These are phyloP conservation scores for Phialocephala subalpina DNA, from an alignment of 2,329 filamentous ascomycete species.

Conservation along the genomic window DNA sequence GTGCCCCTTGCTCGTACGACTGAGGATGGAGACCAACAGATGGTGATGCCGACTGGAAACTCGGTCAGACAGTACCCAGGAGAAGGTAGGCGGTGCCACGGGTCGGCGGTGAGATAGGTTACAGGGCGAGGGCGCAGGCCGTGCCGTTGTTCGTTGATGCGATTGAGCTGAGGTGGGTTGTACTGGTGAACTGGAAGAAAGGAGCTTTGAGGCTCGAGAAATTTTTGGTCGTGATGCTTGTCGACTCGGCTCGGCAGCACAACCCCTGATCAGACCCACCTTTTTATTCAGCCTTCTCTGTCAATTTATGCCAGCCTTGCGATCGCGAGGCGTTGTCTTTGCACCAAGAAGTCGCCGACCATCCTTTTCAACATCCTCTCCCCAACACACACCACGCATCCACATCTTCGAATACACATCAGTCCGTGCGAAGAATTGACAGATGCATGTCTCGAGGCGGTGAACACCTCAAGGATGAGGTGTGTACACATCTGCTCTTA, in stretches of 20 bases:
- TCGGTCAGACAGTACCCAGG: not conserved
- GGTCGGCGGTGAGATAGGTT: not conserved
- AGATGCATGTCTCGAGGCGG: slow-evolving; percentile 69
- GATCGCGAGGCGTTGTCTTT: too few relatives aligned
- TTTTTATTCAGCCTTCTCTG: not conserved
- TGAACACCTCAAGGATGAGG: slow-evolving; percentile 74
- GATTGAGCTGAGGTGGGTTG: not conserved
- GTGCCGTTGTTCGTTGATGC: too few relatives aligned
- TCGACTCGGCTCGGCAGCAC: not conserved
- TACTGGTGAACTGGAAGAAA: not conserved
- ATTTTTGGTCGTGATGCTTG: not conserved
- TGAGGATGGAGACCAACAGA: not conserved
- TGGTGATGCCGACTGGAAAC: not conserved
- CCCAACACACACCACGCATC: not conserved
- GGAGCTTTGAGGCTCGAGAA: not conserved
- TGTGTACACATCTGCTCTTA: slow-evolving; percentile 41
- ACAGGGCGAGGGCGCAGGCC: not conserved
- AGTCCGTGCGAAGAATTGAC: slow-evolving; percentile 1
- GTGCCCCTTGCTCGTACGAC: not conserved
- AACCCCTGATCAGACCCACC: not conserved
- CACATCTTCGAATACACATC: not conserved
- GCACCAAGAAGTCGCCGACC: slow-evolving; percentile 2
- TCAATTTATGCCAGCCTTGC: not conserved
- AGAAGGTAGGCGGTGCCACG: too few relatives aligned
- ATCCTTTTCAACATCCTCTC: not conserved